Evolutionary conservation across 2,329 filamentous ascomycete genomes (phyloP).

Genomic region (Leptographium flavum): DNA sequence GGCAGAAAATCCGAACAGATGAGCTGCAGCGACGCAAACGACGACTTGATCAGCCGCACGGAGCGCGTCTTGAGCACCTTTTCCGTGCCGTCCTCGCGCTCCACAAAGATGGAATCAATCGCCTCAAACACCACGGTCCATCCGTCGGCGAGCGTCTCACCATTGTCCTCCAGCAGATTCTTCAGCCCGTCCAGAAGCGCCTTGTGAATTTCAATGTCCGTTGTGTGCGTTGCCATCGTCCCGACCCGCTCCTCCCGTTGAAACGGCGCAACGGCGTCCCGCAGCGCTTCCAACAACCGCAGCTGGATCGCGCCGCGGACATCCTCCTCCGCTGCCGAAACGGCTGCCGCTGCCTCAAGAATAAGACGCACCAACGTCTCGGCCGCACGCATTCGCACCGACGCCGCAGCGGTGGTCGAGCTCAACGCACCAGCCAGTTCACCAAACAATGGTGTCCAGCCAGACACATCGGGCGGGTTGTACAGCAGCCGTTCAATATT

Average conservation of each 20-base stretch:
- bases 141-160: slow-evolving; percentile 66
- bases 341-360: slow-evolving; percentile 42
- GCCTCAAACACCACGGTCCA: slow-evolving; percentile 82
- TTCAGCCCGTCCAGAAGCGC: slow-evolving; percentile 68
- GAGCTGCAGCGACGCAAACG: slow-evolving; percentile 80
- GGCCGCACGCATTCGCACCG: slow-evolving; percentile 45
- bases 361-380: slow-evolving; percentile 47
- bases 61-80: slow-evolving; percentile 41
- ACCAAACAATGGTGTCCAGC: slow-evolving; percentile 56
- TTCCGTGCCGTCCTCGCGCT: slow-evolving; percentile 16
- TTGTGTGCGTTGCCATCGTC: slow-evolving; percentile 43
- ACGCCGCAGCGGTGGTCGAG: slow-evolving; percentile 30
- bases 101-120: slow-evolving; percentile 65
- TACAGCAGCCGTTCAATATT: slow-evolving; percentile 63
- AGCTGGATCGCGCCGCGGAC: slow-evolving; percentile 49
- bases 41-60: slow-evolving; percentile 63
- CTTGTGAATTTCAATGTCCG: slow-evolving; percentile 68
- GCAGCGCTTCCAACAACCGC: slow-evolving; percentile 55
- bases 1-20: slow-evolving; percentile 89
- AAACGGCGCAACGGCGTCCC: slow-evolving; percentile 44
- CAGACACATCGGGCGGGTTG: slow-evolving; percentile 51
- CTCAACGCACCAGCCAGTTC: slow-evolving; percentile 38
- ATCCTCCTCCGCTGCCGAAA: slow-evolving; percentile 35
- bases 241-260: slow-evolving; percentile 36
- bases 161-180: slow-evolving; percentile 72